Evolutionary conservation across 1,284 basidiomycete genomes (phyloP), one percentile per base, ranked within the genome.

Genomic region (Fomitopsis schrenkii): DNA sequence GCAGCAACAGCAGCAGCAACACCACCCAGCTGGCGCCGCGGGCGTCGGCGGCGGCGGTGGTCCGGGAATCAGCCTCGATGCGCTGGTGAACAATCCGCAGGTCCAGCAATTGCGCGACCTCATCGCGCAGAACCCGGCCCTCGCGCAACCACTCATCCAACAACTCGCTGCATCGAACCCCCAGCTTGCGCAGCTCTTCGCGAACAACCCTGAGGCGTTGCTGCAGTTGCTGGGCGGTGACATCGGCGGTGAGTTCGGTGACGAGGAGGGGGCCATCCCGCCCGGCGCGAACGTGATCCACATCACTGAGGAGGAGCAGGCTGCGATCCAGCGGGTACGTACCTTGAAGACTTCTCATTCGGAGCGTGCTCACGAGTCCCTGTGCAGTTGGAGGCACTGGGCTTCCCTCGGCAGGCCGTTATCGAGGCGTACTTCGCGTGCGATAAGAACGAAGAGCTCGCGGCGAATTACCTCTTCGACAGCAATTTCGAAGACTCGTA

Each of bases 391-490:
- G 85, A 94, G 75, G 88, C 80, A 2, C 85, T 98, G 59, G 95
- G 95, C 1, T 98, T 98, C 75, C 76, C 91, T 26, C 83, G 93
- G 52, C 82, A 94, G 57, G 78, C 80, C 0, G 95, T 83, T 5
- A 77, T 94, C 48, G 86, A 97, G 74, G 95, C 95, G 0, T 98
- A 93, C 77, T 84, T 95, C 76, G 88, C 89, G 5, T 97, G 95
- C 75, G 95, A 95, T 75, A 95, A 93, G 83, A 94, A 98, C 71
- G 95, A 98, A 76, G 94, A 97, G 74, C 77, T 96, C 46, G 94
- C 95, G 2, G 95, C 95, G 22, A 97, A 96, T 72, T 96, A 89
- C 70, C 76, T 96, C 69, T 95, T 96, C 68, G 94, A 96, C 66
- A 75, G 79, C 63, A 79, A 79, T 40, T 90, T 87, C 68, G 89